These are phyloP conservation scores for Coelastrella sp. DNA, from an alignment of 139 green algal genomes.

Conservation along the genomic window DNA sequence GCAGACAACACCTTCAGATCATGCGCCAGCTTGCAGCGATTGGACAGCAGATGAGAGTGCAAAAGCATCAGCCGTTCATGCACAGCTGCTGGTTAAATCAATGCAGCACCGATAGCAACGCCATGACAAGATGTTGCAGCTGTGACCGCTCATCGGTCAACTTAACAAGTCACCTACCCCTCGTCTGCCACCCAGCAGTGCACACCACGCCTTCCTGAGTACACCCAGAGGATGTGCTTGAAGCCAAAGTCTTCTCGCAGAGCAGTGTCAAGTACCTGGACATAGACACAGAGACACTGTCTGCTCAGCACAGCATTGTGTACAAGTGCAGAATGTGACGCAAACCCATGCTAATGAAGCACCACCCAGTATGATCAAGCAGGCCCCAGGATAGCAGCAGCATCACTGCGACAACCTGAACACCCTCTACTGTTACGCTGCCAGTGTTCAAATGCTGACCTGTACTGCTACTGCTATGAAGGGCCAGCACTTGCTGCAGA, in stretches of 20 bases:
- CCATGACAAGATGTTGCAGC: too few relatives aligned
- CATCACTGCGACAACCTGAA: too few relatives aligned
- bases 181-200: constrained; percentile 98
- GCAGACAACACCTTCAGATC: background rate
- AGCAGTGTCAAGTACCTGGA: constrained; percentile 84
- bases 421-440: too few relatives aligned
- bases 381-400: background rate
- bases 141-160: too few relatives aligned
- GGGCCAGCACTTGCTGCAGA: constrained; percentile 96
- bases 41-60: too few relatives aligned
- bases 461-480: constrained; percentile 95
- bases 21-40: too few relatives aligned
- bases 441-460: constrained; percentile 55
- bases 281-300: background rate
- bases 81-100: too few relatives aligned
- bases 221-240: constrained; percentile 97
- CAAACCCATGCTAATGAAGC: background rate
- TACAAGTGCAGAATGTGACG: background rate
- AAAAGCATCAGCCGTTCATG: too few relatives aligned
- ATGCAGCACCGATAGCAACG: too few relatives aligned
- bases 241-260: constrained; percentile 98
- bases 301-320: background rate
- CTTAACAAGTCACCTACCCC: too few relatives aligned
- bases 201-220: constrained; percentile 94
- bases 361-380: background rate